These are phyloP conservation scores for Zymoseptoria ardabiliae DNA, from an alignment of 2,329 filamentous ascomycete genomes.

Conservation along the genomic window DNA sequence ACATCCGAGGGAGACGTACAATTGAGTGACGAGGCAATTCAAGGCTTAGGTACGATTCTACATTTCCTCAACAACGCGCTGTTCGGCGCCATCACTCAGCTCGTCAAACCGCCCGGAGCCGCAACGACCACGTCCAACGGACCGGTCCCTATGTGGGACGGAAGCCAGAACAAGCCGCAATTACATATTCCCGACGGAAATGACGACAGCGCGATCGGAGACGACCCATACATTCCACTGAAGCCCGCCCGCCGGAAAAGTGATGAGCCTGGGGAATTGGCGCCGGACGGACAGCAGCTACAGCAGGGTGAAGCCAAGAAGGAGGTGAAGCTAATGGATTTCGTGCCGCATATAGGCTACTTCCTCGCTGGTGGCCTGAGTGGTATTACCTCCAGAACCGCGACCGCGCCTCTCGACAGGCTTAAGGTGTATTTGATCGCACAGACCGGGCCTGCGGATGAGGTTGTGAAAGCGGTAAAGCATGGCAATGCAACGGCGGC, in stretches of 20 bases:
- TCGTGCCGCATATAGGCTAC: slow-evolving; percentile 85
- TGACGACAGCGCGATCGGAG: slow-evolving; percentile 15
- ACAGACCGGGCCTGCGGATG: slow-evolving; percentile 60
- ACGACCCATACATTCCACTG: slow-evolving; percentile 29
- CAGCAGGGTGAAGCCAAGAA: slow-evolving; percentile 23
- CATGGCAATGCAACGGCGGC: slow-evolving; percentile 60
- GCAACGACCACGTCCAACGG: slow-evolving; percentile 2
- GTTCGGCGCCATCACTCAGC: slow-evolving; percentile 66
- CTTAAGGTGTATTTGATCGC: slow-evolving; percentile 97
- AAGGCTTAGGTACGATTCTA: slow-evolving; percentile 82
- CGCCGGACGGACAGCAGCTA: slow-evolving; percentile 2
- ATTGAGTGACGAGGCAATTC: slow-evolving; percentile 80
- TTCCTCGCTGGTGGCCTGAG: slow-evolving; percentile 92
- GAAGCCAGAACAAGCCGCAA: slow-evolving; percentile 14
- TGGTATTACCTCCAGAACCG: slow-evolving; percentile 89
- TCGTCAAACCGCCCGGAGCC: slow-evolving; percentile 20
- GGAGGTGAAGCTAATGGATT: slow-evolving; percentile 47
- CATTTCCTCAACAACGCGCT: slow-evolving; percentile 62
- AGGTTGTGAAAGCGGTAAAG: slow-evolving; percentile 59
- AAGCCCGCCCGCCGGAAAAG: slow-evolving; percentile 30
- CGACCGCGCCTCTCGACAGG: slow-evolving; percentile 91
- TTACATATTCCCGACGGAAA: slow-evolving; percentile 3
- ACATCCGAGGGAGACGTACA: slow-evolving; percentile 91
- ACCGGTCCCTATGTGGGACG: slow-evolving; percentile 18
- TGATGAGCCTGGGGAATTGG: not conserved